Base-by-base conservation (phyloP, 2,329 filamentous ascomycete genomes). In the Paraphoma sp. region DNA sequence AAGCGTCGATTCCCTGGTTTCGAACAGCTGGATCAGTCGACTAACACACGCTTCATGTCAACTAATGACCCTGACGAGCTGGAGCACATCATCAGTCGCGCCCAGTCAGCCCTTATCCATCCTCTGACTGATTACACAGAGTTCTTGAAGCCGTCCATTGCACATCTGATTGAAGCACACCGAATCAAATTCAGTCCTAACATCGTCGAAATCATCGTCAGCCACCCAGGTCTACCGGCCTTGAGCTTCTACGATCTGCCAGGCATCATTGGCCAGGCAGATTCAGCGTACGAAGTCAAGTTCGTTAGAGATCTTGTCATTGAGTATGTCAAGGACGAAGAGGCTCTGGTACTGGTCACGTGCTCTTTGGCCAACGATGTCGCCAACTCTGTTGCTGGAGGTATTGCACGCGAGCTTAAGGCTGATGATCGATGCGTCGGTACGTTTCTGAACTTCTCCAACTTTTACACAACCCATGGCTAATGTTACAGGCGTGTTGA, bases 181-280 rank as follows among this genome's bases (percentile, higher is more conserved):
- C 76, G 85, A 5, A 87, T 89, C 0, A 87, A 90, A 8, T 96
- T 96, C 63, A 92, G 89, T 0, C 93, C 93, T 0, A 97, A 97
- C 62, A 83, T 93, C 0, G 88, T 97, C 0, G 84, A 88, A 0
- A 80, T 97, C 23, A 86, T 92, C 50, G 92, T 97, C 28, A 86
- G 86, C 0, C 89, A 89, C 0, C 89, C 90, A 0, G 82, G 81
- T 0, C 82, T 94, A 0, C 89, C 91, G 0, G 87, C 91, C 6
- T 73, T 97, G 0, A 92, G 89, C 0, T 96, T 97, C 65, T 94
- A 91, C 58, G 93, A 97, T 58, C 82, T 97, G 0, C 93, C 93
- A 0, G 93, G 93, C 0, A 87, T 96, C 0, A 94, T 96, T 59
- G 86, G 87, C 17, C 89, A 89, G 7, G 84, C 88, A 0, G 85